Evolutionary conservation across 495 filamentous ascomycete species (phyloP), one percentile per base, ranked within the genome.

Genomic region (Xylaria intraflava): DNA sequence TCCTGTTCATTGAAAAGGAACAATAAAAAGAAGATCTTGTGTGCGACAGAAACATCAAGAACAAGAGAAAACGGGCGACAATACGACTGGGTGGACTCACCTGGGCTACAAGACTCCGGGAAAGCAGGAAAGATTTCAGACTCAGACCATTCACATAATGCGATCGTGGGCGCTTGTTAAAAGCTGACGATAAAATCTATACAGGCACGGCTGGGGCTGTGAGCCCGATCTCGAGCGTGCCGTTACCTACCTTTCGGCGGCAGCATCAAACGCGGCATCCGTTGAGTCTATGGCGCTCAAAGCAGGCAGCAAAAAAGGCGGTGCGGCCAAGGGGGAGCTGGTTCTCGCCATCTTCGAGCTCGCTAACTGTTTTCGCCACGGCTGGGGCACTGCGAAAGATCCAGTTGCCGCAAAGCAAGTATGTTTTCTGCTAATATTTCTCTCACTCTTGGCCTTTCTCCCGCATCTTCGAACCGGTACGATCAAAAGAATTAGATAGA

Each of bases 341-440:
- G 87, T 96, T n/a, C 84, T 97, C 27, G 93, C 93, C 12, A 96
- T 99, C 50, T 97, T 90, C 66, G 93, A 99, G 69, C 65, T 89
- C 64, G 93, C 87, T 26, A 96, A 97, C 71, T 95, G 87, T 65
- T 97, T 95, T 75, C 86, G 94, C 38, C 84, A 97, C 70, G 93
- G 90, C 23, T 97, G 93, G 94, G 93, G 93, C 45, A 86, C 96
- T 35, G 76, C 80, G 55, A 91, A 89, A 67, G 93, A 99, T 62
- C 81, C 88, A 46, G 79, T 86, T 55, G 93, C 94, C 41, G 94
- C 93, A 27, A 86, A 80, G 65, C 73, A 78, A 69, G 73, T 75
- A 57, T 47, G 68, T 33, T 68, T 40, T 22, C 40, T n/a, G 19
- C 35, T n/a, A 5, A 6, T 6, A n/a, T 27, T 41, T 26, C 11